A percentile compares a stretch with the other conserved stretches of the same genome.
Evolutionary conservation across 2,329 filamentous ascomycete genomes (phyloP).

Genomic region (Neopestalotiopsis rosae): DNA sequence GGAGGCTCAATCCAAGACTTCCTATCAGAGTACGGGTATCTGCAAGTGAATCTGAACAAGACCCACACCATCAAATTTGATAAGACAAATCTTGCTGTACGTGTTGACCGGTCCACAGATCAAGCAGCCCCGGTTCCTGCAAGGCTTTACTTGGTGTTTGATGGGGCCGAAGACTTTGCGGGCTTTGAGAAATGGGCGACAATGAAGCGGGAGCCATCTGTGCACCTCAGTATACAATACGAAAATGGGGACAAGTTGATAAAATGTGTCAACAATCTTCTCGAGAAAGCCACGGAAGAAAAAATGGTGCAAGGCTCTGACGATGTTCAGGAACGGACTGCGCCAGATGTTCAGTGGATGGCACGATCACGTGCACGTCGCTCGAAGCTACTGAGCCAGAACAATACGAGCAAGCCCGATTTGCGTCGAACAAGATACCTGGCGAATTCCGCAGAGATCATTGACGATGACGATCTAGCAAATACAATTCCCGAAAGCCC

Average conservation of each 20-base stretch:
- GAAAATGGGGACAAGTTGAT: background rate
- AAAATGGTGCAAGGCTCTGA: conserved; percentile 4
- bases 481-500: conserved; percentile 7
- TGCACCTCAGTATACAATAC: background rate
- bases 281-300: background rate
- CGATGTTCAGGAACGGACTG: background rate
- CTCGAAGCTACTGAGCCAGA: background rate
- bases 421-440: background rate
- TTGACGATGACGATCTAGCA: background rate
- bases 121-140: conserved; percentile 16
- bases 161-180: conserved; percentile 20
- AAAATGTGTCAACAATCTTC: background rate
- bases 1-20: conserved; percentile 16
- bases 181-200: conserved; percentile 30
- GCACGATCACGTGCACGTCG: conserved; percentile 25
- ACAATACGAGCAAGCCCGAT: background rate
- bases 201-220: conserved; percentile 14
- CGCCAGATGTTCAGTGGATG: conserved; percentile 32
- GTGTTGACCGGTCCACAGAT: conserved; percentile 17
- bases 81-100: conserved; percentile 18
- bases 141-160: conserved; percentile 33
- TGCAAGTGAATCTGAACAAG: conserved; percentile 29
- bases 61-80: conserved; percentile 10
- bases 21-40: conserved; percentile 26
- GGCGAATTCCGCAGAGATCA: background rate